phyloP scores from a whole-genome alignment of 495 filamentous ascomycete genomes.

The Aspergillus haitiensis region DNA sequence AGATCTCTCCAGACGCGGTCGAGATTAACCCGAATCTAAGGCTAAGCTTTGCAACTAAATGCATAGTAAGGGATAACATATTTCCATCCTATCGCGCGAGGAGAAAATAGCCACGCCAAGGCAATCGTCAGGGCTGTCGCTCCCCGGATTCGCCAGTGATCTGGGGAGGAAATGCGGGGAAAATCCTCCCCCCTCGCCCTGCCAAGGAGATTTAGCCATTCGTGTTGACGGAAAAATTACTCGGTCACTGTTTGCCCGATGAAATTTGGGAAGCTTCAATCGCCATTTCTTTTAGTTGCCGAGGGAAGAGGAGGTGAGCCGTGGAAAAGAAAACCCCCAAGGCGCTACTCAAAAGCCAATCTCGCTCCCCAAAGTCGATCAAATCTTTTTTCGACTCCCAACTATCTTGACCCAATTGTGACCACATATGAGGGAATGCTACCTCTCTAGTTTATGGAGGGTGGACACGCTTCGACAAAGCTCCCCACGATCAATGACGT shows the following conservation, averaged over 20 bases:
- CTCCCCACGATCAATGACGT: no score
- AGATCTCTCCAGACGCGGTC: conserved; percentile 1
- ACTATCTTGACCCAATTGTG: no score
- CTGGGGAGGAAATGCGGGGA: conserved; percentile 30
- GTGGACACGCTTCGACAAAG: no score
- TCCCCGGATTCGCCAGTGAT: conserved; percentile 16
- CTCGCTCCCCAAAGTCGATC: neutral
- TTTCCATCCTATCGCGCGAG: conserved; percentile 3
- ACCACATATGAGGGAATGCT: no score
- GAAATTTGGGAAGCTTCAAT: conserved; percentile 3
- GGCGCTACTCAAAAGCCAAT: neutral
- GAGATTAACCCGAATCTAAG: conserved; percentile 11
- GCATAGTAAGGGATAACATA: neutral
- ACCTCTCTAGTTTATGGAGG: no score
- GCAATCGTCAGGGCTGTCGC: neutral
- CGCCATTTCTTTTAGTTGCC: neutral
- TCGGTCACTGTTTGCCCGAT: conserved; percentile 26
- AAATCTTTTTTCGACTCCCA: no score
- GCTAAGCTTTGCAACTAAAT: conserved; percentile 1
- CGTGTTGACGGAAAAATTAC: conserved; percentile 23
- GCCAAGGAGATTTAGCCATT: conserved; percentile 14
- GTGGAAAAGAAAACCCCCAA: neutral
- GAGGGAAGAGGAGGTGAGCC: neutral
- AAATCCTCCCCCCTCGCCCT: conserved; percentile 15
- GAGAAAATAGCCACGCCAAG: conserved; percentile 6